Evolutionary conservation across 2,329 filamentous ascomycete genomes (phyloP), one percentile per base, ranked within the genome.

Genomic region (Colletotrichum sp.): DNA sequence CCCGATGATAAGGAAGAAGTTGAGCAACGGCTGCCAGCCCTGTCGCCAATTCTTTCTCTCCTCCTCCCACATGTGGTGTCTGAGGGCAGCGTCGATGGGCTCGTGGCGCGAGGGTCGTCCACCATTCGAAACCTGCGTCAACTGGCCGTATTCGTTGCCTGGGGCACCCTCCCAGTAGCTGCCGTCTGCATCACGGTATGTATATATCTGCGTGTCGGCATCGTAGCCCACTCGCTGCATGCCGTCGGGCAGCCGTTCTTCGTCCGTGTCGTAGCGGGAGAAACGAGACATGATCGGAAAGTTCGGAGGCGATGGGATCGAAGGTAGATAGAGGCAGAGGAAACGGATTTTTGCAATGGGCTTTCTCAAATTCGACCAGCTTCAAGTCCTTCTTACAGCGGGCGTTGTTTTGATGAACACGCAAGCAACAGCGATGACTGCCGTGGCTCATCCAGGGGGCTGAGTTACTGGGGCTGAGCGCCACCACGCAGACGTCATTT

Each of bases 161-260:
- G 89, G 86, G 2, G 86, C 85, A 43, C 88, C 87, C 79, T 90
- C 87, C 85, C 88, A 92, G 78, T 84, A 82, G 72, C 82, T 86
- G 61, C 90, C 90, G 61, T 88, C 84, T 28, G 81, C 74, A 71
- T 90, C 89, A 71, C 85, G 85, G 81, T 88, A 91, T 24, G 87
- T 90, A 82, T 91, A 91, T 68, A 84, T 82, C 78, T 90, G 86
- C 2, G 85, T 87, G 80, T 91, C 89, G 71, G 89, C 88, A 76
- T 92, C 90, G 83, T 92, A 92, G 78, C 89, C 89, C 32, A 90
- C 84, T 72, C 90, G 86, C 57, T 83, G 80, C 86, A 92, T 90
- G 81, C 90, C 90, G 55, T 88, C 84, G 4, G 90, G 90, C 18
- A 92, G 86, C 59, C 90, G 88, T 72, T 88, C 85, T 26, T 87